Conservation (phyloP, 1,139 yeast species). For the Debaryomycetaceae sp. region DNA sequence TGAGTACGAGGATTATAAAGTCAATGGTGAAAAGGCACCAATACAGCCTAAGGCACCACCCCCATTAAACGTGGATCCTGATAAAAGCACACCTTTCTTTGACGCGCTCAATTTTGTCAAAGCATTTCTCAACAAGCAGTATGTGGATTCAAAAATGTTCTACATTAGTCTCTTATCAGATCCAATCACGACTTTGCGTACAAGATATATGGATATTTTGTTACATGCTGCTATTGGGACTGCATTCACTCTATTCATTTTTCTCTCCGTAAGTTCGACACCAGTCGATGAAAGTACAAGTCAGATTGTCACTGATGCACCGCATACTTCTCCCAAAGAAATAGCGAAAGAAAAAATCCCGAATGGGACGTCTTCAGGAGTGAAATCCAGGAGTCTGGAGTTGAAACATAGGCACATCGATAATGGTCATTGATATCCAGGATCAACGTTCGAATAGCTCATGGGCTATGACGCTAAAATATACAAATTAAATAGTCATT, state of each 20-base stretch:
- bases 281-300: background rate
- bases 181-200: background rate
- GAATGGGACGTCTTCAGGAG: background rate
- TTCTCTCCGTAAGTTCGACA: background rate
- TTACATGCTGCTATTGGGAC: background rate
- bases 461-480: no score
- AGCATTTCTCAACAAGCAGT: background rate
- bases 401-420: no score
- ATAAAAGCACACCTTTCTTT: background rate
- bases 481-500: no score
- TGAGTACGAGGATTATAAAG: slow-evolving; percentile 44
- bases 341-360: background rate
- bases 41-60: slow-evolving; percentile 42
- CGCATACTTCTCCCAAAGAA: no score
- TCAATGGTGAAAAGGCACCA: slow-evolving; percentile 36
- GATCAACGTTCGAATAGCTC: no score
- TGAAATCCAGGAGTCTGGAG: background rate
- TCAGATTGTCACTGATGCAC: no score
- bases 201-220: background rate
- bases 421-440: no score
- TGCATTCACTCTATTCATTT: background rate
- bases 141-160: background rate
- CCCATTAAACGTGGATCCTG: background rate
- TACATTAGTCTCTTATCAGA: background rate
- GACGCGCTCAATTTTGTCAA: background rate